Evolutionary conservation across 2,329 filamentous ascomycete genomes (phyloP).

Genomic region (Biscogniauxia marginata): DNA sequence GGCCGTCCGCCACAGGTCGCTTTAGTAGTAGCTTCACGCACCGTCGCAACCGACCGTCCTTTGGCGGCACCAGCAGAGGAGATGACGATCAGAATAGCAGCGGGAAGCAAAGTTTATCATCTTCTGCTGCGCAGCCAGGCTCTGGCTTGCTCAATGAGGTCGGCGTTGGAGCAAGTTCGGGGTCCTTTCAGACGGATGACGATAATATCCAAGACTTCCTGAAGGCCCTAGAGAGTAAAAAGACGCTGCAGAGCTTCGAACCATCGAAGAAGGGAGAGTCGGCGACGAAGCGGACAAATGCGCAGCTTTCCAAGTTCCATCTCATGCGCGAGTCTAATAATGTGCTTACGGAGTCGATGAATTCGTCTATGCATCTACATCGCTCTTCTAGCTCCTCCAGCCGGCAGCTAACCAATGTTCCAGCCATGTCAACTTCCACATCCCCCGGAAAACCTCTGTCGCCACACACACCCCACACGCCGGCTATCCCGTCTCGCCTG

Average conservation of each 20-base stretch:
- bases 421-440: conserved; percentile 77
- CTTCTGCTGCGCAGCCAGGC: conserved; percentile 68
- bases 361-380: conserved; percentile 81
- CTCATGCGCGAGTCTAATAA: conserved; percentile 87
- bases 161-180: conserved; percentile 63
- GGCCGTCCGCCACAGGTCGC: conserved; percentile 71
- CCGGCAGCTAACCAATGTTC: conserved; percentile 57
- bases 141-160: conserved; percentile 76
- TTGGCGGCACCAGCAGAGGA: conserved; percentile 66
- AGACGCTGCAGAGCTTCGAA: conserved; percentile 80
- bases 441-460: conserved; percentile 89
- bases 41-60: conserved; percentile 73
- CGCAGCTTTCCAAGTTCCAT: conserved; percentile 81
- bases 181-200: conserved; percentile 73
- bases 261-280: conserved; percentile 65
- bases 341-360: conserved; percentile 87
- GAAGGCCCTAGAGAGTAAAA: conserved; percentile 82
- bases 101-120: conserved; percentile 72
- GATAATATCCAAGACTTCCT: conserved; percentile 93
- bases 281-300: conserved; percentile 71
- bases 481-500: conserved; percentile 88
- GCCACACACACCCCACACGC: conserved; percentile 87
- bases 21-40: conserved; percentile 96
- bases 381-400: conserved; percentile 75
- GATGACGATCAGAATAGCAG: conserved; percentile 79